Conservation (phyloP, 495 filamentous ascomycete genomes). For the Usnea hakonensis region DNA sequence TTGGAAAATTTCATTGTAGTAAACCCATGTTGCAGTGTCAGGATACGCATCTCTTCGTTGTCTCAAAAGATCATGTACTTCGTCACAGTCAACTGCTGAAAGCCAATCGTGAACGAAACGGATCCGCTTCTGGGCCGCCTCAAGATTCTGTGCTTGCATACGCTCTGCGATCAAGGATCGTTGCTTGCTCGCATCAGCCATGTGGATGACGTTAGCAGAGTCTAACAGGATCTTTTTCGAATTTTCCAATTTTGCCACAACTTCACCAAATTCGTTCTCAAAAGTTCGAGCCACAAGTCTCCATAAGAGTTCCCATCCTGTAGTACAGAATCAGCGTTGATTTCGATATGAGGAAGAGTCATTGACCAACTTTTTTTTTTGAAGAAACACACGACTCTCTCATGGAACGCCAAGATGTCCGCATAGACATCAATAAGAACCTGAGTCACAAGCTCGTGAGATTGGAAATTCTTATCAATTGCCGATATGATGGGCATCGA, state of each 20-base stretch:
- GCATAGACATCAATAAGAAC: slow-evolving; percentile 26
- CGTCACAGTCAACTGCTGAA: slow-evolving; percentile 24
- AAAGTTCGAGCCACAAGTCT: slow-evolving; percentile 12
- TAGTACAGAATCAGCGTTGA: too few species aligned
- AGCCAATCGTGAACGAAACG: slow-evolving; percentile 31
- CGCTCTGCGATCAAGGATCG: too few species aligned
- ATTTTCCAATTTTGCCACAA: too few species aligned
- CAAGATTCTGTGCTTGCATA: too few species aligned
- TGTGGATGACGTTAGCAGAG: too few species aligned
- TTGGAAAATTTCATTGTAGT: slow-evolving; percentile 22
- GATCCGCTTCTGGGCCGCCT: slow-evolving; percentile 18
- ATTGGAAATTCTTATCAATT: slow-evolving; percentile 6
- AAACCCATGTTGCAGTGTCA: slow-evolving; percentile 33
- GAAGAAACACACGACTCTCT: slow-evolving; percentile 25
- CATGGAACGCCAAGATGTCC: slow-evolving; percentile 29
- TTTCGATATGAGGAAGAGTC: not conserved
- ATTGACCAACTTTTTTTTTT: slow-evolving; percentile 19
- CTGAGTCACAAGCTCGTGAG: slow-evolving; percentile 19
- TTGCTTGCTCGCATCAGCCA: too few species aligned
- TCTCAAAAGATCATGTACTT: slow-evolving; percentile 28
- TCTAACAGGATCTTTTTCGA: too few species aligned
- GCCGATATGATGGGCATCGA: slow-evolving; percentile 23
- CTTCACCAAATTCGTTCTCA: too few species aligned
- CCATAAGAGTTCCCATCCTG: too few species aligned
- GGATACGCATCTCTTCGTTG: slow-evolving; percentile 25